Evolutionary conservation across 371 early-diverging fungal species (phyloP), one percentile per base, ranked within the genome.

Genomic region (Actinomucor elegans): DNA sequence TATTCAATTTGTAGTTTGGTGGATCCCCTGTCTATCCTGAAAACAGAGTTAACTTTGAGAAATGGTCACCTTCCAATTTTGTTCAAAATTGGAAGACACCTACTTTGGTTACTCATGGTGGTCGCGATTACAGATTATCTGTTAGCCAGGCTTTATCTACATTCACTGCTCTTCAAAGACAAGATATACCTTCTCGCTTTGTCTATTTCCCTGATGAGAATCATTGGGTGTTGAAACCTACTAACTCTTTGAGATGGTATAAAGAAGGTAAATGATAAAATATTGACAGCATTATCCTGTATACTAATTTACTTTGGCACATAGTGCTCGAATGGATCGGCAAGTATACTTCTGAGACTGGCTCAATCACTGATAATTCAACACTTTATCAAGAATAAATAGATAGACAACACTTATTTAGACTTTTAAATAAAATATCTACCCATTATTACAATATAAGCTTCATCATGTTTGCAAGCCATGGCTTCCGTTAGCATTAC

Each of bases 121-220:
- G 71, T 21, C 73, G 64, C 28, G 86, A 90, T 64, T 92, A 85
- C 55, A 80, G 92, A 24, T 59, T 92, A 26, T 76, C 83, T 4
- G 77, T 83, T 24, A 74, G 80, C 23, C 90, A 91, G 57, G 89
- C 90, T 9, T 65, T 93, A 24, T 69, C 89, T 15, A 79, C 90
- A 0, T 93, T 92, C 59, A 90, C 92, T 1, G 92, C 89, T 1
- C 69, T 92, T 35, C 89, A 91, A 52, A 80, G 91, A 45, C 84
- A 75, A 57, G 83, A 85, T 11, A 69, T 92, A 38, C 84, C 86
- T 23, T 85, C 89, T 1, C 78, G 83, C 9, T 61, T 92, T 18
- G 54, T 93, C 15, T 88, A 89, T 52, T 93, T 91, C 75, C 89
- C 90, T 21, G 90, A 93, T 59, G 93, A 93, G 61, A 89, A 80